These are phyloP conservation scores for Amaranthus hypochondriacus DNA, from an alignment of 148 eudicot species.

Conservation along the genomic window DNA sequence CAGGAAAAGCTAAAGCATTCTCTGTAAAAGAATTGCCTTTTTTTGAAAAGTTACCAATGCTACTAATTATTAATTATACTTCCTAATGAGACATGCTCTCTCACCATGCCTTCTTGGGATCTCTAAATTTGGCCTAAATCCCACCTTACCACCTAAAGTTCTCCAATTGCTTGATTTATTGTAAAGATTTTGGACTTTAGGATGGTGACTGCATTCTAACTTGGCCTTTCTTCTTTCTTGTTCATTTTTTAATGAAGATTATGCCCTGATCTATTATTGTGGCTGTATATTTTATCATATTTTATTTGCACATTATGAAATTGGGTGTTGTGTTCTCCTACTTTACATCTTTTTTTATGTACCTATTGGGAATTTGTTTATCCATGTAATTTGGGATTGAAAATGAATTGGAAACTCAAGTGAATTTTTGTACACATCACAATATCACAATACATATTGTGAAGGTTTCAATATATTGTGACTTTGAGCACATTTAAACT, in stretches of 20 bases:
- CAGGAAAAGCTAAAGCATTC: slow-evolving; percentile 18
- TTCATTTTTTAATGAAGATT: neutral
- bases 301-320: neutral
- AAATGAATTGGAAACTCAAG: neutral
- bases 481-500: neutral
- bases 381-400: neutral
- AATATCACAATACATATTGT: neutral
- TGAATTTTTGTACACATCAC: neutral
- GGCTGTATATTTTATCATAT: neutral
- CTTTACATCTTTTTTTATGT: neutral
- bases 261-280: neutral
- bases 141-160: slow-evolving; percentile 17
- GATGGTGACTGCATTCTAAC: neutral
- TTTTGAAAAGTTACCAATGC: slow-evolving; percentile 17
- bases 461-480: neutral
- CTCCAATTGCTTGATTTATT: slow-evolving; percentile 9
- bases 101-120: slow-evolving; percentile 28
- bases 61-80: slow-evolving; percentile 12
- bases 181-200: neutral
- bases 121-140: slow-evolving; percentile 19
- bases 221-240: neutral
- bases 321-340: neutral
- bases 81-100: slow-evolving; percentile 15
- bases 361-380: neutral
- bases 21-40: slow-evolving; percentile 11